Evolutionary conservation across 2,329 filamentous ascomycete species (phyloP).

Genomic region (Trichocomaceae sp.): DNA sequence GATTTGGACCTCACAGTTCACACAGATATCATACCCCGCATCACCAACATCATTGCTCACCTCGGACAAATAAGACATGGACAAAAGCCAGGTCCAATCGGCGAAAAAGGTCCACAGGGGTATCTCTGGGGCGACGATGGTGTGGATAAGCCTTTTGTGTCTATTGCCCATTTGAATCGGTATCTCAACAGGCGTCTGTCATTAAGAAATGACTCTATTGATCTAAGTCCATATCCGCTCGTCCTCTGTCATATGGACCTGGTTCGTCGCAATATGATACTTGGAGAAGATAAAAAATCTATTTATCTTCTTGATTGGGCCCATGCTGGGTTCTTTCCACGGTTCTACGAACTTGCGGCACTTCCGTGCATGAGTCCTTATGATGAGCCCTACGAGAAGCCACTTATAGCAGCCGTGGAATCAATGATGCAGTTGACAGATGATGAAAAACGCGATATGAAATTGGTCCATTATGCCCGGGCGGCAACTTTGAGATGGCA

Average conservation of each 20-base stretch:
- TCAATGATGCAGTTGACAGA: slow-evolving; percentile 17
- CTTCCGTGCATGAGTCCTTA: slow-evolving; percentile 17
- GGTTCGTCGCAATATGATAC: slow-evolving; percentile 22
- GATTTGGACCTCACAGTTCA: slow-evolving; percentile 12
- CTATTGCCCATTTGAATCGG: slow-evolving; percentile 5
- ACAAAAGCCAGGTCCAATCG: slow-evolving; percentile 17
- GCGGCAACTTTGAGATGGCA: slow-evolving; percentile 15
- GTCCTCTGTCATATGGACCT: slow-evolving; percentile 24
- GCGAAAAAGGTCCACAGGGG: slow-evolving; percentile 14
- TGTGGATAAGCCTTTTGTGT: slow-evolving; percentile 12
- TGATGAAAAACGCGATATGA: slow-evolving; percentile 18
- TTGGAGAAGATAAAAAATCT: slow-evolving; percentile 16
- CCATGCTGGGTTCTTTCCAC: slow-evolving; percentile 20
- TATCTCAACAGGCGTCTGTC: slow-evolving; percentile 12
- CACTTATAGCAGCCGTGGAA: slow-evolving; percentile 13
- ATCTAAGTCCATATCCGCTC: slow-evolving; percentile 20
- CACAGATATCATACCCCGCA: slow-evolving; percentile 13
- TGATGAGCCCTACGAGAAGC: slow-evolving; percentile 17
- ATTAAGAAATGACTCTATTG: slow-evolving; percentile 17
- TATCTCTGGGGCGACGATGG: slow-evolving; percentile 21
- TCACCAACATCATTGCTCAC: slow-evolving; percentile 16
- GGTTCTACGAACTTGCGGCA: slow-evolving; percentile 20
- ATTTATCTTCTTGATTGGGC: slow-evolving; percentile 23
- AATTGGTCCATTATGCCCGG: slow-evolving; percentile 16
- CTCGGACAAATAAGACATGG: slow-evolving; percentile 12